Percentiles rank a stretch among this genome's conserved stretches.
Evolutionary conservation across 306 rosid genomes (phyloP).

Genomic region (Glycyrrhiza uralensis): DNA sequence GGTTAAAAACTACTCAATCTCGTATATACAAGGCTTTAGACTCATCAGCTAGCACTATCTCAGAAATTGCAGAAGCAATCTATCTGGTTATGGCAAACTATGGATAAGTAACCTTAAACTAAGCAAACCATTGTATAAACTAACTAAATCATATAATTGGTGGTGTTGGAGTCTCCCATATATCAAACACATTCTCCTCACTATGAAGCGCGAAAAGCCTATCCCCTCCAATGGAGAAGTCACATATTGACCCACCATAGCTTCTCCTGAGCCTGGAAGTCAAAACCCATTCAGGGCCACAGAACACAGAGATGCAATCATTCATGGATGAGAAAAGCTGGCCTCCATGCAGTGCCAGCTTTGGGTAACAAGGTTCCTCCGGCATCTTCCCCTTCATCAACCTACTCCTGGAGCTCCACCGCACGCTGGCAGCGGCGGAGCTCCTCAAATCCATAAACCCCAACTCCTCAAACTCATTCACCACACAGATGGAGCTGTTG

Average conservation of each 20-base stretch:
- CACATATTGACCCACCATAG: constrained; percentile 88
- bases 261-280: constrained; percentile 82
- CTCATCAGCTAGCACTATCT: constrained; percentile 17
- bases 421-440: constrained; percentile 51
- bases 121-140: not conserved
- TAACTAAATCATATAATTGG: constrained; percentile 53
- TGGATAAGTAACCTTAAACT: constrained; percentile 1
- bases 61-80: constrained; percentile 25
- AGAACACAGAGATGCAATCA: constrained; percentile 83
- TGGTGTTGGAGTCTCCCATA: constrained; percentile 90
- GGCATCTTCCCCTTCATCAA: constrained; percentile 84
- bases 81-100: constrained; percentile 23
- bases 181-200: constrained; percentile 91
- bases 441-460: constrained; percentile 87
- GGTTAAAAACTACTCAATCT: constrained; percentile 22
- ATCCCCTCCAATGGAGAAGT: constrained; percentile 92
- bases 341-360: constrained; percentile 78
- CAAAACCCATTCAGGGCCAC: constrained; percentile 88
- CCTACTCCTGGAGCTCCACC: constrained; percentile 95
- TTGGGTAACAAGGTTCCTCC: constrained; percentile 92
- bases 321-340: constrained; percentile 95
- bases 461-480: constrained; percentile 87
- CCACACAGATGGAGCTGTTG: constrained; percentile 74
- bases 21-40: constrained; percentile 18
- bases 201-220: constrained; percentile 90